Evolutionary conservation across 495 filamentous ascomycete species (phyloP).

Genomic region (Aspergillus wentii): DNA sequence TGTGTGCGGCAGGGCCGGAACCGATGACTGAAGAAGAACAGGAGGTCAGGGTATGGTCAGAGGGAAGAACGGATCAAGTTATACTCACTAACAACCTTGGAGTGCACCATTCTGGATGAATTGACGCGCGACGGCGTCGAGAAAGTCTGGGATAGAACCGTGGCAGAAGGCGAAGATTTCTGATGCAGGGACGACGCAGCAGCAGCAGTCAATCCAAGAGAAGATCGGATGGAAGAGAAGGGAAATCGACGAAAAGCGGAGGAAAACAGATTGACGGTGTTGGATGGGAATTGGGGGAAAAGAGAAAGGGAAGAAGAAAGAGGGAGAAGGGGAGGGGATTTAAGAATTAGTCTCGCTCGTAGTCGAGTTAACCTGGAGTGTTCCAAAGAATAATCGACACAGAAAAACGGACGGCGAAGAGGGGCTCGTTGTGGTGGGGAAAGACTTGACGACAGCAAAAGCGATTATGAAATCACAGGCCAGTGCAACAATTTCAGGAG

Average conservation of each 20-base stretch:
- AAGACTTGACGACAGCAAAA: no score
- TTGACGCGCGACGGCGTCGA: conserved; percentile 41
- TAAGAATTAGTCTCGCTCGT: conserved; percentile 7
- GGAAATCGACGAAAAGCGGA: conserved; percentile 62
- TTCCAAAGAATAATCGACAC: neutral
- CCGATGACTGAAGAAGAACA: conserved; percentile 55
- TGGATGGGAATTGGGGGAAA: conserved; percentile 1
- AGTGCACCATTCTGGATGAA: conserved; percentile 63
- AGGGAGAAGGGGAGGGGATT: conserved; percentile 1
- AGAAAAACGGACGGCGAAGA: conserved; percentile 4
- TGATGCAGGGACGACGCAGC: conserved; percentile 62
- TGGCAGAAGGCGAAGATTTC: conserved; percentile 40
- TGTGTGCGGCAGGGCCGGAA: conserved; percentile 96
- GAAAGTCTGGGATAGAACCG: conserved; percentile 28
- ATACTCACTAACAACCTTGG: conserved; percentile 70
- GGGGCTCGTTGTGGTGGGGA: no score
- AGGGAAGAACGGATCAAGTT: no score
- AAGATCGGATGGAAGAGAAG: conserved; percentile 56
- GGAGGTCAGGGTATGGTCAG: neutral
- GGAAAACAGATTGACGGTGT: conserved; percentile 77
- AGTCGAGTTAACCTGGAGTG: conserved; percentile 1
- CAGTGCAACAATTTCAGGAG: no score
- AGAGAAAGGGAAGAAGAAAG: neutral
- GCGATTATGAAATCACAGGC: no score
- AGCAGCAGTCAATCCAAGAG: conserved; percentile 53